Evolutionary conservation across 2,329 filamentous ascomycete species (phyloP), one percentile per base, ranked within the genome.

Genomic region (Penicillium glabrum): DNA sequence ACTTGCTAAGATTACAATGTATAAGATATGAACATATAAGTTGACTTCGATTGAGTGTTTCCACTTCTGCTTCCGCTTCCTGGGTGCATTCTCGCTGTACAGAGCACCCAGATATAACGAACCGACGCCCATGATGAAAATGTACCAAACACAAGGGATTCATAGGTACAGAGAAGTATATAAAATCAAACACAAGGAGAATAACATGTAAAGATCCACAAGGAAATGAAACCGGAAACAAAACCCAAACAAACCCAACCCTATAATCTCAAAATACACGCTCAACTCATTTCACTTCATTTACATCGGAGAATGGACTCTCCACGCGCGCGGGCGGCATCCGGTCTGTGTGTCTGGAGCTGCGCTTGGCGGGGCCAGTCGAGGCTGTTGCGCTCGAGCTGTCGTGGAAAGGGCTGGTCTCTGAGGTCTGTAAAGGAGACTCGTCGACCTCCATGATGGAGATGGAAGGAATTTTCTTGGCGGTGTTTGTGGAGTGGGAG

Each of bases 221-320:
- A 48, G 33, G 35, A 46, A 56, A 53, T 26, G 21, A 37, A 50
- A 55, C 29, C 44, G n/a, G 31, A 26, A 8, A 37, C 7, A 13
- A 13, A 24, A 35, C 13, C n/a, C 14, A 35, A 48, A 24, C 5
- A 26, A 49, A 37, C 31, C 27, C 23, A 27, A 39, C 14, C 33
- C 21, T 14, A 3, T 27, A 49, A 27, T 21, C 39, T 46, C 55
- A 57, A 50, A 56, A 54, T 21, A 51, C 44, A 53, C 26, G 21
- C 21, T 19, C 27, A 41, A 50, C 49, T 44, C 50, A 51, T 72
- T 72, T 71, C 44, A 79, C 68, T 64, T 78, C 77, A 61, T 79
- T 75, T 19, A 68, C 69, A 57, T 79, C 77, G 16, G 75, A 77
- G 60, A 79, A 79, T 5, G 77, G 77, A 57, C 76, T 78, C 58